Evolutionary conservation across 2,329 filamentous ascomycete species (phyloP), one percentile per base, ranked within the genome.

Genomic region (Colletotrichum scovillei): DNA sequence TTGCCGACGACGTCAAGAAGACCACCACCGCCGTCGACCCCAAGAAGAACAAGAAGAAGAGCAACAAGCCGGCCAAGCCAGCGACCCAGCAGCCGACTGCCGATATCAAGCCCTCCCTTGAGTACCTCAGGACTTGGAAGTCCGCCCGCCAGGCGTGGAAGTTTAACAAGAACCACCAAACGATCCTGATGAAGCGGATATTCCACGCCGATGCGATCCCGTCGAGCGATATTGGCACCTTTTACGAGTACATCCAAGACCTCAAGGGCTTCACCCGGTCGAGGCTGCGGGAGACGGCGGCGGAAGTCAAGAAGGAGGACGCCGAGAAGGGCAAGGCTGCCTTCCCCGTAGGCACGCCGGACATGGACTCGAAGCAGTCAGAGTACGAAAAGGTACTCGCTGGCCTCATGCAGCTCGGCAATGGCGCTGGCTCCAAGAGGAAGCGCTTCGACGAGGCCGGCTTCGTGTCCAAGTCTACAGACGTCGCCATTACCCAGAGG

Each of bases 121-220:
- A 90, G 66, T 98, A 98, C 81, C 89, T 98, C 57, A 88, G 88
- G 59, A 91, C 92, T 80, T 98, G 95, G 88, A 88, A 94, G 82
- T 88, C 88, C 68, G 88, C 91, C 74, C 91, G 91, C 71, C 86
- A 88, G 11, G 87, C 87, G 77, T 98, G 96, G 96, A 98, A 98
- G 82, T 98, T 98, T 86, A 97, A 97, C 86, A 98, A 98, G 85
- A 95, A 95, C 77, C 91, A 95, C 80, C 95, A 98, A 82, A 94
- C 92, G 67, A 91, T 94, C 77, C 87, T 98, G 14, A 90, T 98
- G 80, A 96, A 97, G 82, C 92, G 97, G 85, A 84, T 93, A 58
- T 94, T 97, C 80, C 91, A 94, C 76, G 84, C 91, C 76, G 89
- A 91, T 77, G 89, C 90, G 74, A 89, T 98, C 56, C 94, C 95